Conservation (phyloP, 2,329 filamentous ascomycete species). For the Paraconiothyrium brasiliense region DNA sequence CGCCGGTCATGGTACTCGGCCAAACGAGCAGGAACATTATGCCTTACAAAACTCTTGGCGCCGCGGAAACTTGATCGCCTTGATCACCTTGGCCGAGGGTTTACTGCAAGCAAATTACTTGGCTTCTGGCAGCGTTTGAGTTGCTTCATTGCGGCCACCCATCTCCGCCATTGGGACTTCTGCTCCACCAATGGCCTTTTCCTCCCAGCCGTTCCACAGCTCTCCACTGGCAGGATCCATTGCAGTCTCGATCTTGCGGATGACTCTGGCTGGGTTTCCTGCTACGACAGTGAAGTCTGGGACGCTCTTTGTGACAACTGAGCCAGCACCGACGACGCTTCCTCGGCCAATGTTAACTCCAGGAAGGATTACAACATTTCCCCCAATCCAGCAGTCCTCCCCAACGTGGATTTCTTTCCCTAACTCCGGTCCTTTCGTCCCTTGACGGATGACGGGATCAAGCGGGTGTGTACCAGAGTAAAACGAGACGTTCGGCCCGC, state of each 20-base stretch:
- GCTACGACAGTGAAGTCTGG: slow-evolving; percentile 71
- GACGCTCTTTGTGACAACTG: slow-evolving; percentile 82
- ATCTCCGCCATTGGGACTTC: slow-evolving; percentile 82
- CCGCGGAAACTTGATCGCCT: neutral
- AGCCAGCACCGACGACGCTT: slow-evolving; percentile 78
- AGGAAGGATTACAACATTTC: slow-evolving; percentile 68
- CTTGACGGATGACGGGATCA: slow-evolving; percentile 77
- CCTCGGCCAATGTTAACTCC: slow-evolving; percentile 83
- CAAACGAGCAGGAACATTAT: neutral
- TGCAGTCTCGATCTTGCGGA: slow-evolving; percentile 55
- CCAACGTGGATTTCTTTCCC: slow-evolving; percentile 79
- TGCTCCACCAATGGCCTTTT: slow-evolving; percentile 78
- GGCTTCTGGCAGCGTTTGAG: slow-evolving; percentile 34
- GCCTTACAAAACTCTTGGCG: slow-evolving; percentile 6
- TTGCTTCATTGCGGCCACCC: slow-evolving; percentile 67
- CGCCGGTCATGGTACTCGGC: neutral
- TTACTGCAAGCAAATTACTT: slow-evolving; percentile 12
- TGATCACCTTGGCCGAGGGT: slow-evolving; percentile 7
- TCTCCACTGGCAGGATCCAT: slow-evolving; percentile 38
- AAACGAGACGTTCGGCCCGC: slow-evolving; percentile 81
- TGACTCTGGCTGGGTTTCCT: slow-evolving; percentile 74
- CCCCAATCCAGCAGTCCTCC: slow-evolving; percentile 69
- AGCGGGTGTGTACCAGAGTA: slow-evolving; percentile 80
- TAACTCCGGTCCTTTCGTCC: slow-evolving; percentile 76
- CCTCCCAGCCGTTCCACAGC: slow-evolving; percentile 65